Base-by-base conservation (phyloP, 192 early-diverging fungal species). In the Linnemannia elongata region DNA sequence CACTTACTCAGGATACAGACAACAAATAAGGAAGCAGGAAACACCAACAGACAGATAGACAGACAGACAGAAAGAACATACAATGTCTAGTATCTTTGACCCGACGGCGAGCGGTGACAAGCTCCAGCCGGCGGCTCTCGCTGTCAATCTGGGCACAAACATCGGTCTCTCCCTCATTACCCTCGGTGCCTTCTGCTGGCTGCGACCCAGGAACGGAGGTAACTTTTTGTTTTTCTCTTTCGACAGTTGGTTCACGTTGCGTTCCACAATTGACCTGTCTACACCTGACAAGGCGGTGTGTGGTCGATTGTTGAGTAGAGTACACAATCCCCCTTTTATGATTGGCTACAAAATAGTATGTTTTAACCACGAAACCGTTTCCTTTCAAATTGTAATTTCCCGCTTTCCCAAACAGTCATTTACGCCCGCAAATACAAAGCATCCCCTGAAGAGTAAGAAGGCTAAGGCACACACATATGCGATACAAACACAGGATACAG, bases 121-220 rank as follows among this genome's bases (percentile, higher is more conserved):
- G 10, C 75, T 77, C 8, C 79, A 87, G 72, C 75, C 60, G 6
- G 24, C 60, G 6, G 85, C 85, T 38, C 76, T 87, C 20, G 85
- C 79, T 38, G 57, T 81, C 79, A 87, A 87, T 60, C 69, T 87
- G 75, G 85, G 71, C 66, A 87, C 79, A 52, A 87, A 87, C 38
- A 42, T 87, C 20, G 79, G 24, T 15, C 72, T 87, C 36, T 87
- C 85, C 15, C 72, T 87, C 44, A 1, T 81, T 49, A 87, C 85
- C 17, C 85, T 87, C 4, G 85, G 71, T 6, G 85, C 79, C 33
- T 87, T 87, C 73, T 87, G 85, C 38, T 81, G 79, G 79, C 79
- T 87, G 27, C 60, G 85, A 63, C 85, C 85, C 57, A 87, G 60
- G 38, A 87, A 87, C 52, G 85, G 85, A 87, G 85, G 85, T 87